Evolutionary conservation across 345 rosid genomes (phyloP).

Genomic region (Nephelium lappaceum): DNA sequence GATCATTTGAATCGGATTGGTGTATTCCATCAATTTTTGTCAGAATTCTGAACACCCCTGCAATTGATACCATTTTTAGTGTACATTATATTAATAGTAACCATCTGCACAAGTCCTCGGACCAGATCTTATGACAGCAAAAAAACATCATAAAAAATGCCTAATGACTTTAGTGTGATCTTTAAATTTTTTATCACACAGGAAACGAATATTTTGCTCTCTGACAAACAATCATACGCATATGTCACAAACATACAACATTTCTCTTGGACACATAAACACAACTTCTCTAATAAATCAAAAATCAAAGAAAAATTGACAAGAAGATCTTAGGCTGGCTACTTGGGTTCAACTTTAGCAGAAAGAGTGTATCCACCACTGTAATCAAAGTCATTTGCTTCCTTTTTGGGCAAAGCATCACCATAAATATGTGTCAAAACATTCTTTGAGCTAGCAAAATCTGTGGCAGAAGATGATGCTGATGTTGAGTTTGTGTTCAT

Average conservation of each 20-base stretch:
- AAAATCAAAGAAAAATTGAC: background rate
- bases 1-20: background rate
- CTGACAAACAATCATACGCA: background rate
- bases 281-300: background rate
- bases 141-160: background rate
- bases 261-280: background rate
- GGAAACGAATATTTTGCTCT: background rate
- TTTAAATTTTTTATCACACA: background rate
- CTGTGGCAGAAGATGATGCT: conserved; percentile 80
- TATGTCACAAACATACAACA: background rate
- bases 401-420: conserved; percentile 43
- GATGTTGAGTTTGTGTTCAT: conserved; percentile 74
- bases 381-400: conserved; percentile 54
- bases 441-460: conserved; percentile 55
- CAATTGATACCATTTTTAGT: background rate
- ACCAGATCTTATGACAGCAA: too few species aligned
- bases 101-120: background rate
- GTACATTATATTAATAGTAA: too few species aligned
- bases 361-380: conserved; percentile 70
- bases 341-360: conserved; percentile 71
- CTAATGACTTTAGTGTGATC: background rate
- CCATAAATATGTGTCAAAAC: conserved; percentile 52
- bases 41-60: background rate
- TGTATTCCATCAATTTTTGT: background rate
- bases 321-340: conserved; percentile 6